phyloP scores from a whole-genome alignment of 2,329 filamentous ascomycete species.

The Thermomyces lanuginosus region DNA sequence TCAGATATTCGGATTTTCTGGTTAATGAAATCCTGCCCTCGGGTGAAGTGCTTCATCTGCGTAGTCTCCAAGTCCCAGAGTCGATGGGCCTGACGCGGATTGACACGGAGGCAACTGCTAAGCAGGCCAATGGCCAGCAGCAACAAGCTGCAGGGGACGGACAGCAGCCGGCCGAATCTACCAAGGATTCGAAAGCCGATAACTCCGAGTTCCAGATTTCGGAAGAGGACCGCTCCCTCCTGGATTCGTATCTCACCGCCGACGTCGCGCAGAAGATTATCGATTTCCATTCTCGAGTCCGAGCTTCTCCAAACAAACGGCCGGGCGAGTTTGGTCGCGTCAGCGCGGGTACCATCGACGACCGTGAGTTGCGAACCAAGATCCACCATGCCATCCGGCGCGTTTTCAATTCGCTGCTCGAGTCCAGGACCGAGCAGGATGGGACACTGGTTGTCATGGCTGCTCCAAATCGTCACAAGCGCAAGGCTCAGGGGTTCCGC shows the following conservation, averaged over 20 bases:
- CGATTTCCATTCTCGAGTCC: conserved; percentile 38
- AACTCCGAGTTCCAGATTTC: conserved; percentile 18
- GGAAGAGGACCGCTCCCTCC: conserved; percentile 28
- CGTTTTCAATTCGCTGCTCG: conserved; percentile 62
- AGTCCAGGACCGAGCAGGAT: conserved; percentile 59
- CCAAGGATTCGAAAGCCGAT: conserved; percentile 5
- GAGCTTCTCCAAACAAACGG: conserved; percentile 39
- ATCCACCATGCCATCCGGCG: conserved; percentile 55
- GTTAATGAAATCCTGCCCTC: conserved; percentile 74
- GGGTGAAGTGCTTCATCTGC: conserved; percentile 60
- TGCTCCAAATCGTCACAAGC: conserved; percentile 19
- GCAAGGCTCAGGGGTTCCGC: conserved; percentile 17
- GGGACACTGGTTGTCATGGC: conserved; percentile 47
- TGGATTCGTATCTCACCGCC: conserved; percentile 36
- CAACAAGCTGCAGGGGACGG: conserved; percentile 4
- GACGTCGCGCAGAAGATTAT: conserved; percentile 36
- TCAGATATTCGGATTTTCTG: conserved; percentile 74
- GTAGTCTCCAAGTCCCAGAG: conserved; percentile 25
- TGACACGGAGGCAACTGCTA: conserved; percentile 3
- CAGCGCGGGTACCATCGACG: conserved; percentile 37
- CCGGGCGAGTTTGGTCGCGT: conserved; percentile 39
- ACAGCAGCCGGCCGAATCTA: conserved; percentile 7
- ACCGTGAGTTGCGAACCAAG: conserved; percentile 45
- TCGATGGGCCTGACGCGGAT: background rate
- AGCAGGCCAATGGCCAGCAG: conserved; percentile 6